phyloP scores from a whole-genome alignment of 352 stramenopile genomes.

The Globisporangium ultimum region DNA sequence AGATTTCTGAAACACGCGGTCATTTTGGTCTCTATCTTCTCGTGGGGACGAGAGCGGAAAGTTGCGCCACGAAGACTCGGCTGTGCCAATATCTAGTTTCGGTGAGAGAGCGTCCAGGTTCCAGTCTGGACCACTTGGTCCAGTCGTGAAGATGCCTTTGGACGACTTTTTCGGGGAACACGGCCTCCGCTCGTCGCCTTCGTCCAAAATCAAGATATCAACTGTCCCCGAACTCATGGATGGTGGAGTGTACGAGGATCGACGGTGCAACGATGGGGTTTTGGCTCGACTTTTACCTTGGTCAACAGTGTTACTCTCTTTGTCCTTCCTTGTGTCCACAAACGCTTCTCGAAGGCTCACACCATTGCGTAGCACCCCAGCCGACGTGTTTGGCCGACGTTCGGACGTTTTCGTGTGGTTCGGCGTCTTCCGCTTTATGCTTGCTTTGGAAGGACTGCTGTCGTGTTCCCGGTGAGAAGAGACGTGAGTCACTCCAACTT shows the following conservation, averaged over 20 bases:
- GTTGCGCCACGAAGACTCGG: constrained; percentile 26
- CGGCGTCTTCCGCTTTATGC: constrained; percentile 8
- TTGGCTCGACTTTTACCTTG: neutral
- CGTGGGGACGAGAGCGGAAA: constrained; percentile 22
- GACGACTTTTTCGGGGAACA: constrained; percentile 53
- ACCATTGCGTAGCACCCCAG: constrained; percentile 39
- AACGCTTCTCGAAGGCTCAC: constrained; percentile 51
- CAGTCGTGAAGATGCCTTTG: constrained; percentile 40
- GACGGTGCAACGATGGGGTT: constrained; percentile 5
- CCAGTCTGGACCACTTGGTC: constrained; percentile 34
- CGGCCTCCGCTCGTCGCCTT: constrained; percentile 33
- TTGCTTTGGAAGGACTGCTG: constrained; percentile 13
- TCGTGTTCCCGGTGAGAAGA: constrained; percentile 2
- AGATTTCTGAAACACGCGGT: constrained; percentile 29
- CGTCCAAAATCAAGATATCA: constrained; percentile 61
- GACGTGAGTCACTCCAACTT: constrained; percentile 30
- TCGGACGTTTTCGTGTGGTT: constrained; percentile 17
- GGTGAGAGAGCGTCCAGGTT: constrained; percentile 59
- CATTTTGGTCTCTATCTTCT: constrained; percentile 31
- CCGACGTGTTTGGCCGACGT: constrained; percentile 48
- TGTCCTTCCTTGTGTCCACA: constrained; percentile 22
- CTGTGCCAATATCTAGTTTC: constrained; percentile 43
- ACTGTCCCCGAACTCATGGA: constrained; percentile 21
- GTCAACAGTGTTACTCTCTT: neutral
- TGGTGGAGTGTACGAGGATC: constrained; percentile 7